These are phyloP conservation scores for Gracilariopsis chorda DNA, from an alignment of 23 red algal genomes.

Conservation along the genomic window DNA sequence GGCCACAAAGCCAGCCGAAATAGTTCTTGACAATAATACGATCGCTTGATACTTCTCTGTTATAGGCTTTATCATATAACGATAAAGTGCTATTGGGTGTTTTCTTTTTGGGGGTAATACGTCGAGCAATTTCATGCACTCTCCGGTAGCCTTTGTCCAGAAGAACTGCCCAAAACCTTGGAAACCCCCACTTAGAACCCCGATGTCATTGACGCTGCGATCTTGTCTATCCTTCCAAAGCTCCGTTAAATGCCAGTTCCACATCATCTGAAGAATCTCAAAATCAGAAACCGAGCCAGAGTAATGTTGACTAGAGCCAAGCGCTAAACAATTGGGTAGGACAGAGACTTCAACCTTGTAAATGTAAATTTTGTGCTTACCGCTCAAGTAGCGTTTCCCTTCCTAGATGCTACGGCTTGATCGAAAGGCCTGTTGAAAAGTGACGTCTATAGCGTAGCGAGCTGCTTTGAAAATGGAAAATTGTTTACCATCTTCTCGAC, in stretches of 20 bases:
- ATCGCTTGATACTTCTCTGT: not conserved
- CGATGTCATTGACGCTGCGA: not conserved
- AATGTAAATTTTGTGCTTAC: not conserved
- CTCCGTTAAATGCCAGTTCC: not conserved
- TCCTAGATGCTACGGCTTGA: not conserved
- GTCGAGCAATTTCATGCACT: not conserved
- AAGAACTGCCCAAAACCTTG: not conserved
- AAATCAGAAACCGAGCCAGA: not conserved
- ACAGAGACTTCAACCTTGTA: conserved; percentile 18
- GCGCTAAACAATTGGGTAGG: not conserved
- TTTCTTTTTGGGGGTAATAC: not conserved
- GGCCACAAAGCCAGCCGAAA: not conserved
- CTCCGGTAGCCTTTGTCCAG: too few relatives aligned
- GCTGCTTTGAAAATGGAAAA: not conserved
- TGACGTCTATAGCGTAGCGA: not conserved
- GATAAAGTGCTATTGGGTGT: not conserved
- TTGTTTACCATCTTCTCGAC: not conserved
- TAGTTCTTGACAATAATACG: conserved; percentile 2
- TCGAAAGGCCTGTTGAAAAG: not conserved
- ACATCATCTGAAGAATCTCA: not conserved
- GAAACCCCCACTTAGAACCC: not conserved
- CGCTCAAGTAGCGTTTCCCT: not conserved
- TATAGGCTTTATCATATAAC: not conserved
- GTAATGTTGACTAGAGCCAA: not conserved
- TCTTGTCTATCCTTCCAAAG: too few relatives aligned